Conservation (phyloP, 768 basidiomycete genomes). For the Omphalotus guepiniiformis region DNA sequence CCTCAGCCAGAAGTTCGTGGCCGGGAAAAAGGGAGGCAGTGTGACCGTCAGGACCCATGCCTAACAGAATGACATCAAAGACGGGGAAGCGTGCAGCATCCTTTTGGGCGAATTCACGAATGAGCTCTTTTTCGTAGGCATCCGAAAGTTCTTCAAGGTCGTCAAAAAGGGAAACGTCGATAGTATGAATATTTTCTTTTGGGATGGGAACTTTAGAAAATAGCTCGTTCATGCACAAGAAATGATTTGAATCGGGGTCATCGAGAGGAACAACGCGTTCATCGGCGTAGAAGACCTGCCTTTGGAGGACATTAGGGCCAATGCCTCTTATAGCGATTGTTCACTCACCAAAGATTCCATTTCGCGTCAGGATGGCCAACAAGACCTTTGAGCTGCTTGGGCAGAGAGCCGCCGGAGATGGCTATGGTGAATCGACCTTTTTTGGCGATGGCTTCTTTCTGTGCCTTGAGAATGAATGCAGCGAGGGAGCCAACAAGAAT, state of each 20-base stretch:
- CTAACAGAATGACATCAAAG: slow-evolving; percentile 95
- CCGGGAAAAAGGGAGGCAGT: slow-evolving; percentile 96
- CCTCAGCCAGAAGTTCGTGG: slow-evolving; percentile 80
- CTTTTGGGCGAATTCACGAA: slow-evolving; percentile 86
- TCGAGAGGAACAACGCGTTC: slow-evolving; percentile 94
- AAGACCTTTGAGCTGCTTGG: slow-evolving; percentile 73
- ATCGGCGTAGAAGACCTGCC: slow-evolving; percentile 98
- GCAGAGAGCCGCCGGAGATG: slow-evolving; percentile 90
- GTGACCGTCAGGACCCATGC: slow-evolving; percentile 98
- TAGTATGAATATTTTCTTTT: slow-evolving; percentile 69
- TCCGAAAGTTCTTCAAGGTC: slow-evolving; percentile 80
- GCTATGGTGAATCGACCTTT: slow-evolving; percentile 91
- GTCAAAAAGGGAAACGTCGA: slow-evolving; percentile 63
- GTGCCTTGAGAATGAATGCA: slow-evolving; percentile 78
- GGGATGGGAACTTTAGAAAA: slow-evolving; percentile 85
- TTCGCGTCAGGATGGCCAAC: slow-evolving; percentile 59
- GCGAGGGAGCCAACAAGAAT: slow-evolving; percentile 67
- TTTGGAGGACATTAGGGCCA: slow-evolving; percentile 24
- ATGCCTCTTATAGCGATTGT: background rate
- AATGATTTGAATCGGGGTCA: slow-evolving; percentile 90
- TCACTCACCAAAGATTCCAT: slow-evolving; percentile 89
- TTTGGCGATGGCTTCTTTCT: slow-evolving; percentile 85
- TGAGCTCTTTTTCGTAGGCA: slow-evolving; percentile 79
- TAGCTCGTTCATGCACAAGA: slow-evolving; percentile 65
- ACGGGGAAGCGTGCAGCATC: slow-evolving; percentile 95